Percentiles rank a stretch among this genome's conserved stretches.
phyloP scores from a whole-genome alignment of 1,284 basidiomycete species.

The Boletus mariae region DNA sequence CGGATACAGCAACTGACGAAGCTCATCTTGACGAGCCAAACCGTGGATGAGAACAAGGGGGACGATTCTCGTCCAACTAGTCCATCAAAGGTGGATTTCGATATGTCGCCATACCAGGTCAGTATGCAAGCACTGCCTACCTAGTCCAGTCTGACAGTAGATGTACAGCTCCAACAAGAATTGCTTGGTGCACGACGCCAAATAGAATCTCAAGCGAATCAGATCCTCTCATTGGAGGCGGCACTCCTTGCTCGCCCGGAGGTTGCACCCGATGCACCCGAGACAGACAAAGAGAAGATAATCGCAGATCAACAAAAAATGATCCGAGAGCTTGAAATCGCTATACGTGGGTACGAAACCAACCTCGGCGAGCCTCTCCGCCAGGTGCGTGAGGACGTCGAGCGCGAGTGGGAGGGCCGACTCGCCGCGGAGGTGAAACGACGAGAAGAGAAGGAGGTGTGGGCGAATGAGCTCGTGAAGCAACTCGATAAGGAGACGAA shows the following conservation, averaged over 20 bases:
- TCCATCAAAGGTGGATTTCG: constrained; percentile 82
- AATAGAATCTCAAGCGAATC: constrained; percentile 72
- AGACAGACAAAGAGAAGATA: constrained; percentile 67
- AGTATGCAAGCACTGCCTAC: constrained; percentile 10
- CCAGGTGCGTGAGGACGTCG: constrained; percentile 76
- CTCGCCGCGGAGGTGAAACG: constrained; percentile 58
- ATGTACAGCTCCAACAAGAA: constrained; percentile 76
- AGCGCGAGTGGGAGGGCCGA: constrained; percentile 69
- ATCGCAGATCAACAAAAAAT: constrained; percentile 66
- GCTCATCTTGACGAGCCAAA: constrained; percentile 82
- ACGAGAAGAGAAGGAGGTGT: constrained; percentile 64
- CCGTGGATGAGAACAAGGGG: constrained; percentile 63
- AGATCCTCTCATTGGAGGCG: constrained; percentile 78
- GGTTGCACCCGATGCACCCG: constrained; percentile 53
- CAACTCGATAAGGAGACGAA: constrained; percentile 74
- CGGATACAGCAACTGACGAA: constrained; percentile 84
- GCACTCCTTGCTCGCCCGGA: constrained; percentile 62
- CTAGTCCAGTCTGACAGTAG: constrained; percentile 1
- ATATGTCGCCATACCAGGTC: constrained; percentile 79
- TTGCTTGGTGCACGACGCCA: constrained; percentile 71
- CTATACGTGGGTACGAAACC: constrained; percentile 64
- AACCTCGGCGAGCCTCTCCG: constrained; percentile 69
- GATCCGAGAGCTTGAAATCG: constrained; percentile 70
- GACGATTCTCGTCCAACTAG: constrained; percentile 72
- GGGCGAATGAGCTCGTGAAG: constrained; percentile 67